phyloP scores from a whole-genome alignment of 2,329 filamentous ascomycete genomes.

The Aspergillus sp. region DNA sequence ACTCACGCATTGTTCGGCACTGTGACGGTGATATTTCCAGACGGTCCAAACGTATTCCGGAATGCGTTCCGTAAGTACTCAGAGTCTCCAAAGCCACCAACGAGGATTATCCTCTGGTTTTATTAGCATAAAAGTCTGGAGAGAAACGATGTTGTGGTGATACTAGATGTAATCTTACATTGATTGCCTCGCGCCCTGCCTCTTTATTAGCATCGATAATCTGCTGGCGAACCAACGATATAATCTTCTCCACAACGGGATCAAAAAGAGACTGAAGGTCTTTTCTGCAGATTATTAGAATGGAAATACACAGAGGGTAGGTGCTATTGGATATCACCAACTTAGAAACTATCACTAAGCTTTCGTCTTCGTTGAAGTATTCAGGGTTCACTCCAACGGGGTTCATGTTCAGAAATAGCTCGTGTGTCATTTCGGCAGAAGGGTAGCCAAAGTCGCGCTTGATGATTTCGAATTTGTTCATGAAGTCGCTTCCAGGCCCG shows the following conservation, averaged over 20 bases:
- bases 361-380: constrained; percentile 9
- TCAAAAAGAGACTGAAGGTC: constrained; percentile 1
- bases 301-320: too few relatives aligned
- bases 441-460: constrained; percentile 30
- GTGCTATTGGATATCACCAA: background rate
- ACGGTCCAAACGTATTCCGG: background rate
- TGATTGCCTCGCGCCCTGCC: background rate
- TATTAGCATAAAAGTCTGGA: background rate
- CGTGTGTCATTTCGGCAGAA: constrained; percentile 10
- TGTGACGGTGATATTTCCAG: constrained; percentile 1
- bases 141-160: background rate
- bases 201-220: background rate
- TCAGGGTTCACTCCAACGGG: background rate
- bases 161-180: background rate
- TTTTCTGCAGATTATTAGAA: background rate
- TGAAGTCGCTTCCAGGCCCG: constrained; percentile 32
- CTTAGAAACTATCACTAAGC: constrained; percentile 5
- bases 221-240: constrained; percentile 1
- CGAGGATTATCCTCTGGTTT: constrained; percentile 2
- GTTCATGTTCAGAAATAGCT: constrained; percentile 19
- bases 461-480: constrained; percentile 32
- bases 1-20: constrained; percentile 7
- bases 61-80: constrained; percentile 6
- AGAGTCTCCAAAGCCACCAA: constrained; percentile 10
- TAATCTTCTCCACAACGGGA: constrained; percentile 1